Evolutionary conservation across 495 filamentous ascomycete genomes (phyloP).

Genomic region (Xylaria sp.): DNA sequence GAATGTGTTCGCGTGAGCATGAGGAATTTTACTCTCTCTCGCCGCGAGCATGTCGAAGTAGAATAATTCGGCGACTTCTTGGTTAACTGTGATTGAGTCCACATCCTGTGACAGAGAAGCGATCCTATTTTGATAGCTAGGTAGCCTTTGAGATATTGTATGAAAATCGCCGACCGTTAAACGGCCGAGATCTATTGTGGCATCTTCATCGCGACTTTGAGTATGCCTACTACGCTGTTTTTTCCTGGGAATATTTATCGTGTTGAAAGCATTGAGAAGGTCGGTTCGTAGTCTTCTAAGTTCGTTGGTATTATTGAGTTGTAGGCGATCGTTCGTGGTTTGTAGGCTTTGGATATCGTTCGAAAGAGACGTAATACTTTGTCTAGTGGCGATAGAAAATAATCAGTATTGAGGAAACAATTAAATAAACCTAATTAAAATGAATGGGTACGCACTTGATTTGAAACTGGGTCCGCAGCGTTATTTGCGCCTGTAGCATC

Average conservation of each 20-base stretch:
- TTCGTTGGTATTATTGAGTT: not conserved
- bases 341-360: not conserved
- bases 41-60: not conserved
- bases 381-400: not conserved
- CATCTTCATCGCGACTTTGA: no score
- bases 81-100: not conserved
- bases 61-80: slow-evolving; percentile 1
- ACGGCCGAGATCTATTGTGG: not conserved
- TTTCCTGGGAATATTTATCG: not conserved
- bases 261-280: not conserved
- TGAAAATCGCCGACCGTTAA: not conserved
- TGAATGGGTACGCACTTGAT: slow-evolving; percentile 8
- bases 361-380: not conserved
- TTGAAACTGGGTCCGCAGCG: not conserved
- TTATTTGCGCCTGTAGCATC: slow-evolving; percentile 9
- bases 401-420: not conserved
- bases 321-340: not conserved
- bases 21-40: not conserved
- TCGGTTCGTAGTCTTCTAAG: slow-evolving; percentile 1
- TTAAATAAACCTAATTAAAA: not conserved
- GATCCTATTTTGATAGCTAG: not conserved
- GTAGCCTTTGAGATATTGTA: not conserved
- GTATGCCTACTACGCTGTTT: not conserved
- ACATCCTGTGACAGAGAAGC: not conserved
- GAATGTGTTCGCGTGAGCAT: not conserved